Evolutionary conservation across 345 rosid species (phyloP), one percentile per base, ranked within the genome.

Genomic region (Brassica cretica): DNA sequence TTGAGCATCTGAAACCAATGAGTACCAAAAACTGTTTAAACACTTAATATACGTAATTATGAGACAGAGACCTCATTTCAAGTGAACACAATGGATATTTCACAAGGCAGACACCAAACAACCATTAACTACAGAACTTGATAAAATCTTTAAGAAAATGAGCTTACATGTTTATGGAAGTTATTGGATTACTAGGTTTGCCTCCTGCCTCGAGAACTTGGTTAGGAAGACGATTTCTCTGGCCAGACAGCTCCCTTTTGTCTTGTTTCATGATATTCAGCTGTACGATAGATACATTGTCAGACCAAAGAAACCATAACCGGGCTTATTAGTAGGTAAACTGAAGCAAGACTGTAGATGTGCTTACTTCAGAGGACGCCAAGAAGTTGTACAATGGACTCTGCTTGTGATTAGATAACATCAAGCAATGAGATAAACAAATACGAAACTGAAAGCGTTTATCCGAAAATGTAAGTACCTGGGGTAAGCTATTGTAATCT

Each of bases 341-440:
- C 68, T 64, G 64, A 70, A 41, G 6, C 64, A 64, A 64, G 63
- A 75, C 46, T n/a, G 18, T 44, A 32, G 39, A 29, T 5, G 8
- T 10, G 5, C 4, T 10, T 14, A 91, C 96, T 90, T 93, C 82
- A 46, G 98, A 91, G 75, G 86, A 83, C 2, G 90, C 82, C 80
- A 93, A 81, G 85, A 90, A 93, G 72, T 86, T 85, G 84, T 93
- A 93, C 65, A 93, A 82, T 63, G 94, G 86, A 85, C 96, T 86
- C 98, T 93, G 94, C 79, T 66, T 68, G 74, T 46, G 63, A 58
- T 62, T 68, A 55, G 59, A 46, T 65, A 29, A 62, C 8, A 21
- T 46, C 27, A 39, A 29, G 30, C 7, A 24, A n/a, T 30, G 55
- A 37, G 61, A 74, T 30, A 18, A 30, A 6, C 37, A 55, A 4